Evolutionary conservation across 495 filamentous ascomycete genomes (phyloP), one percentile per base, ranked within the genome.

Genomic region (Aspergillus sclerotioniger): DNA sequence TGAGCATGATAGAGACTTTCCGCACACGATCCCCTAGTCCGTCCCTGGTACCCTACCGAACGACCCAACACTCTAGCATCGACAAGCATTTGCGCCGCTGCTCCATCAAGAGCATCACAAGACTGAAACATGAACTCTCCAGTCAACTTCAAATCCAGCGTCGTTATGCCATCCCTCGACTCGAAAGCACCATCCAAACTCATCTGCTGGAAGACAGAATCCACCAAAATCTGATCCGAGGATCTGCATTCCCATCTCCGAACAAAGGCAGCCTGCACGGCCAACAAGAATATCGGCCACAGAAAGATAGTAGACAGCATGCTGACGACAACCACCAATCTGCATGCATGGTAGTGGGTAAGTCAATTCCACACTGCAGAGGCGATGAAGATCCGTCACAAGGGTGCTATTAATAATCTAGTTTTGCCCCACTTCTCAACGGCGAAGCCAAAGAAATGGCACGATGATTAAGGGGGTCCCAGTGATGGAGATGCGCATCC

Each of bases 101-200:
- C 33, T 6, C 56, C 60, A 25, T 49, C 37, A 19, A 59, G n/a
- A 15, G 44, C 29, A 0, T 62, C 52, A 39, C 60, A 62, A 12
- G 33, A 9, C 13, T 58, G 25, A 13, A 17, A 15, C 0, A 15
- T 33, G 17, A 35, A 59, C 25, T 59, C 52, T 0, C 56, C 56
- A 8, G 17, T 15, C 10, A 62, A 20, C 20, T 31, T 47, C 12
- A 62, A 20, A 4, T 41, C 51, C 10, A 62, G 51, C 8, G 35
- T 47, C 20, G 44, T 10, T 8, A 3, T 21, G 20, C 6, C 3
- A 8, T 20, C 44, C 12, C 16, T 4, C 8, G 16, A 21, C 19
- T 20, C 6, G 8, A 46, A 13, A n/a, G 1, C 19, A 21, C 44
- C 44, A 46, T 8, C 25, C 13, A 46, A 46, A 21, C 17, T 20